These are phyloP conservation scores for Chrysosphaeria jannelii DNA, from an alignment of 2,329 filamentous ascomycete genomes.

Conservation along the genomic window DNA sequence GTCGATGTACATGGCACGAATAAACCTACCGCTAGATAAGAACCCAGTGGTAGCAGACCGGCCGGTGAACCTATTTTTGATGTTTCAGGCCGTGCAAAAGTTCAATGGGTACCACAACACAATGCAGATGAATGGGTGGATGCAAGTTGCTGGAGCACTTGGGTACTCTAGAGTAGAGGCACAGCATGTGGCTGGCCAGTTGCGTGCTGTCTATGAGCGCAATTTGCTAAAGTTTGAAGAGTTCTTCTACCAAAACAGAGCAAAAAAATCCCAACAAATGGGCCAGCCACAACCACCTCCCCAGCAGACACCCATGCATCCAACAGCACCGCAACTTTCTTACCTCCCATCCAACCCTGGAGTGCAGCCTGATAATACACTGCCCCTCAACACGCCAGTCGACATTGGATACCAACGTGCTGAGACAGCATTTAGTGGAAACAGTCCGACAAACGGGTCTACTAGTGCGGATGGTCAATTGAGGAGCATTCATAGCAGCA, in stretches of 20 bases:
- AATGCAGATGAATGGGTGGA: conserved; percentile 41
- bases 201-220: conserved; percentile 44
- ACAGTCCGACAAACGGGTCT: no score
- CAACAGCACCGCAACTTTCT: no score
- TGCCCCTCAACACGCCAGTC: no score
- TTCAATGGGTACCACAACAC: conserved; percentile 50
- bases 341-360: no score
- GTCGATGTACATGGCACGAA: conserved; percentile 43
- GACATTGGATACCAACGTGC: no score
- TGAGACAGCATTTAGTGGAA: no score
- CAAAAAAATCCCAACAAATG: conserved; percentile 10
- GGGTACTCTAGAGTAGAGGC: conserved; percentile 30
- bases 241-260: conserved; percentile 24
- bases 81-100: conserved; percentile 54
- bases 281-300: conserved; percentile 7
- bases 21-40: conserved; percentile 41
- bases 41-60: conserved; percentile 47
- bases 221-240: conserved; percentile 55
- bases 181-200: conserved; percentile 34
- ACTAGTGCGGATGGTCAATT: no score
- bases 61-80: conserved; percentile 38
- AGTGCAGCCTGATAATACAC: no score
- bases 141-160: conserved; percentile 33
- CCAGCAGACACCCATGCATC: conserved; percentile 1
- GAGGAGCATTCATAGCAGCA: conserved; percentile 1